Evolutionary conservation across 2,329 filamentous ascomycete genomes (phyloP).

Genomic region (Verticillium zaregamsianum): DNA sequence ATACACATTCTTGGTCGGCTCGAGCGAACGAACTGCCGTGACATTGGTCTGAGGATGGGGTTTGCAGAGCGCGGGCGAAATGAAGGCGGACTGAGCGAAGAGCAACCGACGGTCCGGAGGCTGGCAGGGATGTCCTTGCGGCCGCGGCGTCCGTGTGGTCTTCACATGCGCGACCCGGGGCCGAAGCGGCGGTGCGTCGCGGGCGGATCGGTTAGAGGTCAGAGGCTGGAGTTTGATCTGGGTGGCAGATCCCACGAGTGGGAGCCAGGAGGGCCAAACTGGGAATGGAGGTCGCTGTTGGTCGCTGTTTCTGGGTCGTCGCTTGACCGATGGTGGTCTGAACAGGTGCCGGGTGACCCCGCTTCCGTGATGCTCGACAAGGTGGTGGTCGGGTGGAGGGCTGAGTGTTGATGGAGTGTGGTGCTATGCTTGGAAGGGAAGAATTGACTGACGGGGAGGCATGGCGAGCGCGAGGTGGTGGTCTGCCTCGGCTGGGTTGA

Average conservation of each 20-base stretch:
- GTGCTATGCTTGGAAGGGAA: background rate
- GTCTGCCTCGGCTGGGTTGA: background rate
- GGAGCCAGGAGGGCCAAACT: background rate
- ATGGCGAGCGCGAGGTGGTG: background rate
- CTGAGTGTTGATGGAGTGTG: background rate
- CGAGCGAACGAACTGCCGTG: background rate
- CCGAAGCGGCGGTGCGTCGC: background rate
- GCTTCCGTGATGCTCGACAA: background rate
- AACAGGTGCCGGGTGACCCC: background rate
- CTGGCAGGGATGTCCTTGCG: background rate
- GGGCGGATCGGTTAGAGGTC: background rate
- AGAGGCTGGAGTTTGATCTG: background rate
- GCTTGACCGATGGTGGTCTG: background rate
- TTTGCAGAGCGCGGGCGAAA: background rate
- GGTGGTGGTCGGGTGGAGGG: background rate
- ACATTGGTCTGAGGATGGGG: background rate
- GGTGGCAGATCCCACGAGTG: background rate
- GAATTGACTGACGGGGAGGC: background rate
- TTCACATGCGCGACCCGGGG: background rate
- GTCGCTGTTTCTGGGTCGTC: background rate
- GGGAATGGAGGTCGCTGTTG: background rate
- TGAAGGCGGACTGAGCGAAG: background rate
- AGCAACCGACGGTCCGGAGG: background rate
- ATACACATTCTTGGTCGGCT: background rate
- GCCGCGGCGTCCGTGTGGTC: background rate